These are phyloP conservation scores for Acephala macrosclerotiorum DNA, from an alignment of 2,329 filamentous ascomycete genomes.

Conservation along the genomic window DNA sequence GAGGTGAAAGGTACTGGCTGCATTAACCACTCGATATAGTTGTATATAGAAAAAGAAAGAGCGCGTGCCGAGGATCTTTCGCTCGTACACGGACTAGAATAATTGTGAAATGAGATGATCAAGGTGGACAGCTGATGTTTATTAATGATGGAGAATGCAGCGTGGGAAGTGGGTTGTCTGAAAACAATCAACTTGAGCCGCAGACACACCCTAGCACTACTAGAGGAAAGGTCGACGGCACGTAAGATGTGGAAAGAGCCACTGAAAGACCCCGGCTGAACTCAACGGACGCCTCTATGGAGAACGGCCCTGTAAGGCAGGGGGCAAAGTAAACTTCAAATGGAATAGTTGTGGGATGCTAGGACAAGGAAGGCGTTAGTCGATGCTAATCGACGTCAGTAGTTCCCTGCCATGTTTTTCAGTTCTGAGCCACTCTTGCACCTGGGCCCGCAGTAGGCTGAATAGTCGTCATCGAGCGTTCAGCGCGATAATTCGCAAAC, in stretches of 20 bases:
- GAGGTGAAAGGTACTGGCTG: conserved; percentile 24
- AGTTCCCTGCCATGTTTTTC: not conserved
- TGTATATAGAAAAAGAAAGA: not conserved
- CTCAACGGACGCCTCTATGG: not conserved
- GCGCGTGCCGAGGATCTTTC: conserved; percentile 24
- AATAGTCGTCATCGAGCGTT: not conserved
- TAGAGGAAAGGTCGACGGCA: not conserved
- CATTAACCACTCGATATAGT: conserved; percentile 30
- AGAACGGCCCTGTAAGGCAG: too few species aligned
- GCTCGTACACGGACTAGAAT: conserved; percentile 19
- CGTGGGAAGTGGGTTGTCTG: not conserved
- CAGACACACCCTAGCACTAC: not conserved
- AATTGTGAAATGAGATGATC: not conserved
- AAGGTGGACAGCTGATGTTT: not conserved
- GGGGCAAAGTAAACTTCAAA: too few species aligned
- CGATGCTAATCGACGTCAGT: not conserved
- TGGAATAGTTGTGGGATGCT: not conserved
- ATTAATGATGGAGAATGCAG: conserved; percentile 6
- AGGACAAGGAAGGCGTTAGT: not conserved
- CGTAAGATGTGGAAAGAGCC: conserved; percentile 1
- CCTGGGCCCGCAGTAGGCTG: too few species aligned
- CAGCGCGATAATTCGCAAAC: too few species aligned
- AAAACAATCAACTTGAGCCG: not conserved
- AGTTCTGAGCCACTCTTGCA: not conserved
- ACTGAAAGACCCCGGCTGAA: not conserved